Evolutionary conservation across 1,284 basidiomycete genomes (phyloP).

Genomic region (Moniliella sp.): DNA sequence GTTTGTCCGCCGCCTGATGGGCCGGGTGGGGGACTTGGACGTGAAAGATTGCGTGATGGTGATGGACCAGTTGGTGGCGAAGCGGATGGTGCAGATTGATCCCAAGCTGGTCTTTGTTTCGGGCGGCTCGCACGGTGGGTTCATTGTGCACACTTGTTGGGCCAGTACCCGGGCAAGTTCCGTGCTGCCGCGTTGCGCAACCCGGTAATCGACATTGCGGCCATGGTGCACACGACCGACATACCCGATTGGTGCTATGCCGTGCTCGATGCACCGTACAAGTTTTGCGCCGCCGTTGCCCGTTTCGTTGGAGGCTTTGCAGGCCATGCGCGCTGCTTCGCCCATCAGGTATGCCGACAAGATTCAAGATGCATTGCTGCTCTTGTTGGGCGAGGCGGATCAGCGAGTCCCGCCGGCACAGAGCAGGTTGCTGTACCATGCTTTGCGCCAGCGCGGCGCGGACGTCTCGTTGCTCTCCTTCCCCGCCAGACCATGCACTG

Average conservation of each 20-base stretch:
- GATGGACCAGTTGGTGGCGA: slow-evolving; percentile 39
- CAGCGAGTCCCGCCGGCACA: slow-evolving; percentile 47
- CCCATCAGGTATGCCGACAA: slow-evolving; percentile 43
- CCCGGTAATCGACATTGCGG: slow-evolving; percentile 46
- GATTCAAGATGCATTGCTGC: slow-evolving; percentile 42
- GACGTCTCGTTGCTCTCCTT: slow-evolving; percentile 4
- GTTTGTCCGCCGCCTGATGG: slow-evolving; percentile 38
- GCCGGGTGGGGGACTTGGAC: slow-evolving; percentile 47
- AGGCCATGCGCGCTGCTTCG: slow-evolving; percentile 39
- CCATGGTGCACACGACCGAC: slow-evolving; percentile 41
- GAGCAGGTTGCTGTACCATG: slow-evolving; percentile 35
- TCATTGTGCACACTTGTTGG: slow-evolving; percentile 46
- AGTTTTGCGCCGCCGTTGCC: slow-evolving; percentile 27
- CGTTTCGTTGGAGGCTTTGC: slow-evolving; percentile 39
- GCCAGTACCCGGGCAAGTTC: slow-evolving; percentile 45
- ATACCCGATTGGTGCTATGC: slow-evolving; percentile 51
- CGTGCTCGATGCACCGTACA: slow-evolving; percentile 42
- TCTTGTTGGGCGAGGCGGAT: slow-evolving; percentile 46
- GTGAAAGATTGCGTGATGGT: slow-evolving; percentile 46
- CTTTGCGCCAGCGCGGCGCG: slow-evolving; percentile 1
- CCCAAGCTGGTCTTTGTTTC: slow-evolving; percentile 41
- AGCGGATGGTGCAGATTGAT: slow-evolving; percentile 37
- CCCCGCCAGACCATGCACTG: slow-evolving; percentile 6
- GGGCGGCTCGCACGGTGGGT: slow-evolving; percentile 56
- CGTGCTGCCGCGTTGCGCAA: slow-evolving; percentile 47